Conservation (phyloP, 2,329 filamentous ascomycete species). For the Albifimbria verrucaria region DNA sequence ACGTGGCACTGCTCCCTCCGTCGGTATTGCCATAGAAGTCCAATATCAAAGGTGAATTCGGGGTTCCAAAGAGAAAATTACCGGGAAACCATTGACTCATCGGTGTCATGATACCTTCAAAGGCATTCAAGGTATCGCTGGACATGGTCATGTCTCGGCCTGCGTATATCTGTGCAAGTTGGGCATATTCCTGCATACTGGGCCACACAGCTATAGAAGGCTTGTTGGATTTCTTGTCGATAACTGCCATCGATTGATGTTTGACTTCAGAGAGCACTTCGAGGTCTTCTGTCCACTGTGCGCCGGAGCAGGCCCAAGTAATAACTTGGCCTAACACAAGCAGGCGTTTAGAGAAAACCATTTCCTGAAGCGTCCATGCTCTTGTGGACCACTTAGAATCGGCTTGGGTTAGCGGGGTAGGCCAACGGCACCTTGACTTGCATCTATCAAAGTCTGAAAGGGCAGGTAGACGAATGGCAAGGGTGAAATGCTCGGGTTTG, state of each 20-base stretch:
- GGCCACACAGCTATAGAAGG: slow-evolving; percentile 4
- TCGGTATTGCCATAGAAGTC: slow-evolving; percentile 5
- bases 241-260: neutral
- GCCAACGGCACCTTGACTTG: slow-evolving; percentile 1
- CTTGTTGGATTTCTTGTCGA: neutral
- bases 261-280: slow-evolving; percentile 3
- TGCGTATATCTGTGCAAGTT: slow-evolving; percentile 4
- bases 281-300: slow-evolving; percentile 7
- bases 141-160: slow-evolving; percentile 4
- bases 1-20: slow-evolving; percentile 3
- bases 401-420: neutral
- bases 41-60: slow-evolving; percentile 7
- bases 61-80: slow-evolving; percentile 2
- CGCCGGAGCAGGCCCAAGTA: slow-evolving; percentile 6
- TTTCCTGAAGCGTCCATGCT: slow-evolving; percentile 9
- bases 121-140: slow-evolving; percentile 6
- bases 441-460: slow-evolving; percentile 1
- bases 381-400: slow-evolving; percentile 1
- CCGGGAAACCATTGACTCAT: slow-evolving; percentile 4
- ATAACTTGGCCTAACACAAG: slow-evolving; percentile 3
- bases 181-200: neutral
- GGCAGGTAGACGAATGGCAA: slow-evolving; percentile 4
- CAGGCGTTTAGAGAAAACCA: slow-evolving; percentile 5
- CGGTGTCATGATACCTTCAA: slow-evolving; percentile 6
- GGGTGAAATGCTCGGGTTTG: neutral